Percentiles rank a stretch among this genome's conserved stretches.
Evolutionary conservation across 139 green algal species (phyloP).

Genomic region (Coelastrella sp.): DNA sequence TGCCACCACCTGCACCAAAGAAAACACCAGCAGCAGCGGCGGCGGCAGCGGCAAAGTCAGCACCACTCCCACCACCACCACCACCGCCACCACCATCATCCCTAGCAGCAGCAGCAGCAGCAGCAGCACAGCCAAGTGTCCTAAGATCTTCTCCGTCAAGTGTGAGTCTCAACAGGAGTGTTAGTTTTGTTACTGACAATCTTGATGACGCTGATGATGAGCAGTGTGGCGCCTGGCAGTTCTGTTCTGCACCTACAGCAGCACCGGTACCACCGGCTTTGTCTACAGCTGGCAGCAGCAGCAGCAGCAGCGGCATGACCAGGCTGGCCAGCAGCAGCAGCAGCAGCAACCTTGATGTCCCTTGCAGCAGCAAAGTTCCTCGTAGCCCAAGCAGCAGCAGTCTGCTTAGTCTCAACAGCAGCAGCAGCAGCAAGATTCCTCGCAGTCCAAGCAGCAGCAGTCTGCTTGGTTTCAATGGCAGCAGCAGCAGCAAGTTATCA

Average conservation of each 20-base stretch:
- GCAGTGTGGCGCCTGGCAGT: constrained; percentile 16
- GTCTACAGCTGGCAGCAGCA: not conserved
- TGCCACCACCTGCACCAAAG: not conserved
- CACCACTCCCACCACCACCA: constrained; percentile 23
- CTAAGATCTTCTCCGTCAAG: no score
- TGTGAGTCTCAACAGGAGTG: no score
- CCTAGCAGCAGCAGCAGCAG: not conserved
- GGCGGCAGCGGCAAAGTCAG: not conserved
- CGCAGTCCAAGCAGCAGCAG: not conserved
- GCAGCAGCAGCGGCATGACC: not conserved
- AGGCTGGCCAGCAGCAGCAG: constrained; percentile 41
- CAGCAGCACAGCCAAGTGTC: not conserved
- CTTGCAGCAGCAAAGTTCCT: constrained; percentile 14
- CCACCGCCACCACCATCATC: not conserved
- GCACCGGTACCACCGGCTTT: not conserved
- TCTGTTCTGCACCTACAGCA: constrained; percentile 1
- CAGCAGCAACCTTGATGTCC: constrained; percentile 8
- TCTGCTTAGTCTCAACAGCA: not conserved
- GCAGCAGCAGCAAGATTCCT: not conserved
- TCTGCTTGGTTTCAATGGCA: not conserved
- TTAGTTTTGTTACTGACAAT: no score
- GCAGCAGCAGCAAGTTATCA: constrained; percentile 16
- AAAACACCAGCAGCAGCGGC: constrained; percentile 13
- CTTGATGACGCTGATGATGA: not conserved
- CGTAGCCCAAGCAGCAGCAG: not conserved